phyloP scores from a whole-genome alignment of 2,329 filamentous ascomycete species.

The Botrytis aclada region DNA sequence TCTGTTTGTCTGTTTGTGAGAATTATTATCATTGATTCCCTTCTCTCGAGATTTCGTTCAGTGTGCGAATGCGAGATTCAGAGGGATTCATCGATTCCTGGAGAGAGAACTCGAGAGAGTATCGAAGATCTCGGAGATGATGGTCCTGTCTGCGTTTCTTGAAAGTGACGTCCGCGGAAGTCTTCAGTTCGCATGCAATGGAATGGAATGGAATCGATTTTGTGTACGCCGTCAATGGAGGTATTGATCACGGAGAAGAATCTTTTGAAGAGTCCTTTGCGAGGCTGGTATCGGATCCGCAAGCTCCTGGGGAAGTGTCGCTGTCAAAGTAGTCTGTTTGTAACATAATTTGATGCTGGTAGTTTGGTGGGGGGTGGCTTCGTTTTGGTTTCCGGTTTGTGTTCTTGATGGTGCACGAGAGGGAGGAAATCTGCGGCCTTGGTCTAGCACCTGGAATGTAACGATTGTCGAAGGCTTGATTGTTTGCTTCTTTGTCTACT shows the following conservation, averaged over 20 bases:
- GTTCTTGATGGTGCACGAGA: fast-evolving
- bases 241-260: background rate
- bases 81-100: too few relatives aligned
- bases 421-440: background rate
- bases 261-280: fast-evolving
- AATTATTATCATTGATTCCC: too few relatives aligned
- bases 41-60: too few relatives aligned
- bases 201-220: background rate
- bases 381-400: background rate
- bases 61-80: too few relatives aligned
- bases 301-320: too few relatives aligned
- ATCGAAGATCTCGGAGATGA: background rate
- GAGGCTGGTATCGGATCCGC: background rate
- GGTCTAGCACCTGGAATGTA: background rate
- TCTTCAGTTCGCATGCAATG: background rate
- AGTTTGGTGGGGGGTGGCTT: background rate
- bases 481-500: background rate
- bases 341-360: background rate
- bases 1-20: too few relatives aligned
- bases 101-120: too few relatives aligned
- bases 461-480: background rate
- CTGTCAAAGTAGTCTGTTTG: background rate
- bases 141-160: background rate
- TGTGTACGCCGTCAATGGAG: background rate
- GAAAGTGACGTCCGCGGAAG: too few relatives aligned